Evolutionary conservation across 768 basidiomycete species (phyloP), one percentile per base, ranked within the genome.

Genomic region (Lyophyllum atratum): DNA sequence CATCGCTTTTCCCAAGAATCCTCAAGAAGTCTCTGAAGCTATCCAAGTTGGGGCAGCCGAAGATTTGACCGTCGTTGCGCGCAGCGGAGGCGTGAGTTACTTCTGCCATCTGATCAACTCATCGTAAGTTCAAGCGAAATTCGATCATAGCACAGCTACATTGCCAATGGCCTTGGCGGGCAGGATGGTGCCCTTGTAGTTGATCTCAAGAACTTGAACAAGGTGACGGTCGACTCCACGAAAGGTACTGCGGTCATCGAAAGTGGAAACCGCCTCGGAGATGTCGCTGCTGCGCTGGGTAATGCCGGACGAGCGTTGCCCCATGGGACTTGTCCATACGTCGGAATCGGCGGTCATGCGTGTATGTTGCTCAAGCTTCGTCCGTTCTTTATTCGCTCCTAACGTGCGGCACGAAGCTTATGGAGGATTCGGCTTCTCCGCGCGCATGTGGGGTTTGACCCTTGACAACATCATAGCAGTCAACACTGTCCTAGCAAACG

Each of bases 261-360:
- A 51, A 74, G 75, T 4, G 81, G 81, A 2, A 78, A 75, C 54
- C 65, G 77, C n/a, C 67, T 85, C 2, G 82, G 80, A 4, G 77
- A 82, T 52, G 66, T 83, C 11, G 77, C 79, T 10, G 59, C 69
- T 19, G 65, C 71, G 1, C 64, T 85, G 43, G 72, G 70, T 52
- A 64, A 72, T 15, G 60, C 72, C 9, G 75, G 76, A 37, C 69
- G 79, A 31, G 84, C 77, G 0, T 39, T 85, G 4, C 79, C 81
- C 8, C 83, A 84, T 59, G 83, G 85, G 0, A 77, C 76, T 2
- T 85, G 83, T 59, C 72, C 80, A 2, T 76, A 77, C 50, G 75
- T 81, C 19, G 83, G 81, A 0, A 78, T 81, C 50, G 82, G 83
- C 14, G 81, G 82, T 4, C 81, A 83, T 64, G 70, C 79, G 47